phyloP scores from a whole-genome alignment of 2,329 filamentous ascomycete genomes.

The Cladophialophora exuberans region DNA sequence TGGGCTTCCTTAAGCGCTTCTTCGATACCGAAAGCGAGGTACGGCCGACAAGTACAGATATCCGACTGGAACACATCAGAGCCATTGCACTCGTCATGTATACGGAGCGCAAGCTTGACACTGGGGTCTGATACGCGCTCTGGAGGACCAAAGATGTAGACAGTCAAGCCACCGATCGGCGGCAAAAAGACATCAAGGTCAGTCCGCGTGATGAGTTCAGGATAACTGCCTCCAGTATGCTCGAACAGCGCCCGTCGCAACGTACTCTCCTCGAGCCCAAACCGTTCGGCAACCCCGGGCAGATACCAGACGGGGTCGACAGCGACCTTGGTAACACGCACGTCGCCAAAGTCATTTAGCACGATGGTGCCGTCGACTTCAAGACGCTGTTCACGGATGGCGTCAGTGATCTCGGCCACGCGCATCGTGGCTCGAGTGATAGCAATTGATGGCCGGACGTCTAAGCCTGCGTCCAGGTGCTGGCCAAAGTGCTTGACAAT shows the following conservation, averaged over 20 bases:
- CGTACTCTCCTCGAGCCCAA: conserved; percentile 89
- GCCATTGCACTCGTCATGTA: conserved; percentile 91
- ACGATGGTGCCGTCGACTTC: conserved; percentile 85
- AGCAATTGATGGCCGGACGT: conserved; percentile 88
- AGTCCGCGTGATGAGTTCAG: conserved; percentile 89
- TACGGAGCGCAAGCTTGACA: conserved; percentile 76
- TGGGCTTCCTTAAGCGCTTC: conserved; percentile 98
- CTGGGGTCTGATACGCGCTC: conserved; percentile 90
- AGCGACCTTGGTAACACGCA: conserved; percentile 94
- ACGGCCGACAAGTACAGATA: conserved; percentile 91
- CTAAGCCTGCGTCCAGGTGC: conserved; percentile 74
- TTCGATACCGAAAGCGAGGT: conserved; percentile 94
- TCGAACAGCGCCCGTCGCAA: conserved; percentile 89
- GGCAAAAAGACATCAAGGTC: conserved; percentile 96
- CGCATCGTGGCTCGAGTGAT: conserved; percentile 95
- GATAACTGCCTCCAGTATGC: conserved; percentile 93
- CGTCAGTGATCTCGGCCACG: conserved; percentile 90
- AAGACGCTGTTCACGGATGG: conserved; percentile 77
- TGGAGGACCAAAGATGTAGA: conserved; percentile 95
- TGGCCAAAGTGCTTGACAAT: conserved; percentile 82
- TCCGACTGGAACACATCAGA: conserved; percentile 97
- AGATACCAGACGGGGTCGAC: conserved; percentile 94
- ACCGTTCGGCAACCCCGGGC: conserved; percentile 85
- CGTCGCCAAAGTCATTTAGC: conserved; percentile 78
- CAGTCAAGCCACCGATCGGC: conserved; percentile 91